Percentiles rank a stretch among this genome's conserved stretches.
Evolutionary conservation across 2,329 filamentous ascomycete species (phyloP).

Genomic region (Delphinella strobiligena): DNA sequence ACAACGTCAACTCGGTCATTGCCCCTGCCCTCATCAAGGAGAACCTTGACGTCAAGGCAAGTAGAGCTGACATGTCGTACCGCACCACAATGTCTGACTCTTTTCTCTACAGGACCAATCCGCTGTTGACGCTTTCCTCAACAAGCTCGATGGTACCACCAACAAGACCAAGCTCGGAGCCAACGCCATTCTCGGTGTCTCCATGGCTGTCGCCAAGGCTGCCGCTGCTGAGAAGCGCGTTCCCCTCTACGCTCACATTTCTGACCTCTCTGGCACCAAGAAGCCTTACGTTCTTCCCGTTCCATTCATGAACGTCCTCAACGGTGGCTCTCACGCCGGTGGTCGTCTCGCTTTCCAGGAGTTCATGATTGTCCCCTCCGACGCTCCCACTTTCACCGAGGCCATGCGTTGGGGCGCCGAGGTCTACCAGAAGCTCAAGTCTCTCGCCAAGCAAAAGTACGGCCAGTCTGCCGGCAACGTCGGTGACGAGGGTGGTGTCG

Average conservation of each 20-base stretch:
- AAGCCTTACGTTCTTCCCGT: conserved; percentile 45
- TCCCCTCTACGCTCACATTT: conserved; percentile 47
- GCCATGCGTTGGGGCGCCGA: conserved; percentile 92
- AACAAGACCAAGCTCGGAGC: conserved; percentile 49
- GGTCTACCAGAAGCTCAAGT: conserved; percentile 97
- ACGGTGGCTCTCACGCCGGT: conserved; percentile 84
- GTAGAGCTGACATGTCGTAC: no score
- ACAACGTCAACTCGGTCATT: conserved; percentile 43
- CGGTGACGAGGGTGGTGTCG: conserved; percentile 98
- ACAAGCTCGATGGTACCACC: conserved; percentile 43
- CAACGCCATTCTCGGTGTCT: conserved; percentile 49
- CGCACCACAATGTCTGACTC: no score
- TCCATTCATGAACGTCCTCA: conserved; percentile 48
- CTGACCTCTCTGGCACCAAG: conserved; percentile 39
- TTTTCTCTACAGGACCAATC: conserved; percentile 29
- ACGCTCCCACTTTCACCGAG: conserved; percentile 85
- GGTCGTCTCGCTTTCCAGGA: conserved; percentile 61
- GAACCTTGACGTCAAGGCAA: conserved; percentile 37
- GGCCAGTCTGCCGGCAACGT: conserved; percentile 98
- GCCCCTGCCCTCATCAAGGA: conserved; percentile 43
- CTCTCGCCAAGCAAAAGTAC: conserved; percentile 97
- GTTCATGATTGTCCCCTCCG: conserved; percentile 49
- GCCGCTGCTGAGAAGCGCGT: conserved; percentile 43
- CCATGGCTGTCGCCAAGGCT: conserved; percentile 47
- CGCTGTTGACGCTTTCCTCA: conserved; percentile 42